Percentiles rank a stretch among this genome's conserved stretches.
Evolutionary conservation across 148 eudicot genomes (phyloP).

Genomic region (Fallopia convolvulus): DNA sequence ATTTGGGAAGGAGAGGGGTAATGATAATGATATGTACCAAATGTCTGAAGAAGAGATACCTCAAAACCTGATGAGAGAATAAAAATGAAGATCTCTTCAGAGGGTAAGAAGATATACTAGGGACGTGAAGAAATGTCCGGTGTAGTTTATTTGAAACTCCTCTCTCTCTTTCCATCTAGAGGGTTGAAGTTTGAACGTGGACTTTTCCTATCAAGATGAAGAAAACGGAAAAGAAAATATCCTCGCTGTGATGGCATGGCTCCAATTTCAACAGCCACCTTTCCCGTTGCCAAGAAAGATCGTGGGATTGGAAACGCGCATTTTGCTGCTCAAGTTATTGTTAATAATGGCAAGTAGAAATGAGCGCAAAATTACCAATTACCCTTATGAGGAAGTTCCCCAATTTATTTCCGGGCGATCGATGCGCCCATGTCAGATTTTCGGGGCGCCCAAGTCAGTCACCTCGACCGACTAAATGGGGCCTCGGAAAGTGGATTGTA

Average conservation of each 20-base stretch:
- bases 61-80: neutral
- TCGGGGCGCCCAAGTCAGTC: too few species aligned
- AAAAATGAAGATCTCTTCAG: neutral
- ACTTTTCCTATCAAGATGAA: neutral
- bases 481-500: too few species aligned
- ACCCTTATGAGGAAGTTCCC: neutral
- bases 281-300: slow-evolving; percentile 10
- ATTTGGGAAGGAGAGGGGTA: neutral
- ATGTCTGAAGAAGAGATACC: neutral
- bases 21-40: neutral
- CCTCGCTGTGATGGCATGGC: neutral
- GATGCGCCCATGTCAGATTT: too few species aligned
- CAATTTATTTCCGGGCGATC: too few species aligned
- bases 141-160: neutral
- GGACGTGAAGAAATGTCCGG: slow-evolving; percentile 6
- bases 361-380: neutral
- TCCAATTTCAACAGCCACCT: slow-evolving; percentile 7
- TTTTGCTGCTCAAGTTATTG: neutral
- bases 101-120: neutral
- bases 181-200: slow-evolving; percentile 8
- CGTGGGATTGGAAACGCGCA: slow-evolving; percentile 9
- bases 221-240: neutral
- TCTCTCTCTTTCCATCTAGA: neutral
- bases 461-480: too few species aligned
- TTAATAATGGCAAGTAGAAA: neutral